Conservation (phyloP, 768 basidiomycete species). For the Lanmaoa rubissima region DNA sequence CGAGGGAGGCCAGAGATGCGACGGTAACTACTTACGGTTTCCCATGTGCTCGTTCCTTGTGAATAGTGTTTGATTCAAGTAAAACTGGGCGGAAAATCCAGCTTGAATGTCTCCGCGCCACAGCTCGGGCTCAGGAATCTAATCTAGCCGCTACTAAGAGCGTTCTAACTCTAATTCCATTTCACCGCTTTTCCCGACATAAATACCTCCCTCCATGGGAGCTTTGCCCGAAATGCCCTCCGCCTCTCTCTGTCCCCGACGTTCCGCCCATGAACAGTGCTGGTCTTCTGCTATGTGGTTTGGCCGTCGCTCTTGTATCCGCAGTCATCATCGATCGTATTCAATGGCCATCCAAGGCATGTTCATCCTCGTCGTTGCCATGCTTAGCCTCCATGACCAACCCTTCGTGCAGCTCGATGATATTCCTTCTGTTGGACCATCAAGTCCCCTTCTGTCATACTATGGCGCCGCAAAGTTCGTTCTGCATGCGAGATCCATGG, state of each 20-base stretch:
- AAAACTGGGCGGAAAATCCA: constrained; percentile 7
- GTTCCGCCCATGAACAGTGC: constrained; percentile 27
- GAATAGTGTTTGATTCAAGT: neutral
- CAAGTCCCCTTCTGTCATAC: constrained; percentile 35
- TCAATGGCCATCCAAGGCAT: constrained; percentile 28
- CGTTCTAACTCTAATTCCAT: constrained; percentile 32
- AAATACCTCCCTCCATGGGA: constrained; percentile 30
- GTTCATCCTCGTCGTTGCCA: neutral
- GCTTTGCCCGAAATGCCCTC: constrained; percentile 28
- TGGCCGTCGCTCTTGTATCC: constrained; percentile 15
- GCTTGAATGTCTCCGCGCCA: constrained; percentile 16
- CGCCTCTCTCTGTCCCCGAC: constrained; percentile 21
- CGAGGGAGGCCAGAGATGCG: too few relatives aligned
- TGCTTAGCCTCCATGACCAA: neutral
- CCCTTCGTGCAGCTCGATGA: constrained; percentile 21
- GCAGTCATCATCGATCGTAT: constrained; percentile 16
- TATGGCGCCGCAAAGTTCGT: constrained; percentile 31
- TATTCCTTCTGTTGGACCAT: constrained; percentile 38
- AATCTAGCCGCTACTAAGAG: constrained; percentile 26
- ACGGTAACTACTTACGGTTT: neutral
- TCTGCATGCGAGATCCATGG: constrained; percentile 31
- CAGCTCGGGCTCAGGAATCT: constrained; percentile 25
- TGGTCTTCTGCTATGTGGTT: constrained; percentile 20
- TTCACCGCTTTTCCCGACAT: constrained; percentile 27
- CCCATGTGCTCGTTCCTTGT: neutral